phyloP scores from a whole-genome alignment of 1,284 basidiomycete genomes.

The Ceratobasidium theobromae region DNA sequence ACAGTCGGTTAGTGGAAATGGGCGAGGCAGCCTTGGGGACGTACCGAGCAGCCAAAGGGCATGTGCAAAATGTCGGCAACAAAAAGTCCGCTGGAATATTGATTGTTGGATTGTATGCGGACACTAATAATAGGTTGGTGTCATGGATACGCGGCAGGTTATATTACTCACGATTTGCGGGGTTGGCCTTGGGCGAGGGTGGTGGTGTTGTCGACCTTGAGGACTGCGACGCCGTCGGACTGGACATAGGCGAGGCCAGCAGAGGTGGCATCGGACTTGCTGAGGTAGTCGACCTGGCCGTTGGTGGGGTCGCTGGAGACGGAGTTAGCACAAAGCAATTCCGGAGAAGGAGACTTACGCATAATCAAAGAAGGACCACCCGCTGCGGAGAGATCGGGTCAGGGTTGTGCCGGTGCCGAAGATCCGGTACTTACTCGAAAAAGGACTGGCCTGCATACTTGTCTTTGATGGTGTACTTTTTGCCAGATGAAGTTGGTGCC shows the following conservation, averaged over 20 bases:
- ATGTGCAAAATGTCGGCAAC: constrained; percentile 68
- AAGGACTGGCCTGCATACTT: constrained; percentile 48
- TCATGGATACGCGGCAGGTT: neutral
- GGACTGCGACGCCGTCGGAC: constrained; percentile 34
- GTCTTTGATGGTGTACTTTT: constrained; percentile 42
- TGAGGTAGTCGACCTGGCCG: constrained; percentile 26
- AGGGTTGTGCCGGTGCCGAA: neutral
- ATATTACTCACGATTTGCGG: constrained; percentile 52
- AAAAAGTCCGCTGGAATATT: constrained; percentile 14
- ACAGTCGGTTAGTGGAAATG: neutral
- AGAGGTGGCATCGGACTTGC: constrained; percentile 2
- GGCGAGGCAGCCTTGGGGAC: neutral
- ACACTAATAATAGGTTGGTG: neutral
- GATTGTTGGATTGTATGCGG: constrained; percentile 27
- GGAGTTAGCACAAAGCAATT: constrained; percentile 50
- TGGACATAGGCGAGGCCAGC: constrained; percentile 17
- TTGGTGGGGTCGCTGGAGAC: constrained; percentile 39
- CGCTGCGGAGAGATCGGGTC: neutral
- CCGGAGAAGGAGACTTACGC: constrained; percentile 15
- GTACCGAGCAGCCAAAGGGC: constrained; percentile 73
- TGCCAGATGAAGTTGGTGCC: constrained; percentile 11
- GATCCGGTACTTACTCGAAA: constrained; percentile 41
- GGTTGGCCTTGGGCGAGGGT: neutral
- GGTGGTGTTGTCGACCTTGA: constrained; percentile 25
- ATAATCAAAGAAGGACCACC: constrained; percentile 20